These are phyloP conservation scores for Gossypium lobatum DNA, from an alignment of 441 rosid species.

Conservation along the genomic window DNA sequence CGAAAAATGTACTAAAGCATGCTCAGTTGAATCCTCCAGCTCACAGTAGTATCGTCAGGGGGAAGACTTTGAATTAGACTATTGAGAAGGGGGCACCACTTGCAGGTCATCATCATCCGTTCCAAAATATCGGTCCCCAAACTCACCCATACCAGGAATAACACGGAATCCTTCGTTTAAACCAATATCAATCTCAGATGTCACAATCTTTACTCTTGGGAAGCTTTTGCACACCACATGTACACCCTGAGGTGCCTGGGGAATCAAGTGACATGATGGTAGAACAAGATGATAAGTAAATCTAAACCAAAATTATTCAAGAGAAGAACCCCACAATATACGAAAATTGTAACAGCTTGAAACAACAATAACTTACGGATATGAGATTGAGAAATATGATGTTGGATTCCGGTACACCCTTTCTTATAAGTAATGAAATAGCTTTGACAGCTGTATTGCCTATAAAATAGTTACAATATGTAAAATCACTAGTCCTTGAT, in stretches of 20 bases:
- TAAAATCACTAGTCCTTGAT: background rate
- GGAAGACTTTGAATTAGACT: background rate
- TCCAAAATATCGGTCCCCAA: slow-evolving; percentile 94
- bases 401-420: slow-evolving; percentile 87
- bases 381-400: slow-evolving; percentile 93
- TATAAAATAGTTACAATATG: slow-evolving; percentile 19
- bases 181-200: slow-evolving; percentile 87
- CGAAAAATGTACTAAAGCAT: slow-evolving; percentile 7
- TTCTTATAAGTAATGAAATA: slow-evolving; percentile 70
- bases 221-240: slow-evolving; percentile 88
- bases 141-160: slow-evolving; percentile 95
- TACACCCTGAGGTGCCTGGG: slow-evolving; percentile 98
- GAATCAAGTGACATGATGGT: slow-evolving; percentile 7
- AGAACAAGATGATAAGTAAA: background rate
- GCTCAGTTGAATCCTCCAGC: slow-evolving; percentile 12
- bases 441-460: slow-evolving; percentile 97
- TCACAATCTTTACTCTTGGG: slow-evolving; percentile 90
- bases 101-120: slow-evolving; percentile 70
- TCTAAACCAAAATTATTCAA: background rate
- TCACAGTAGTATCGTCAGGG: background rate
- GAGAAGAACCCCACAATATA: background rate
- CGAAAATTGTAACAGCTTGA: background rate
- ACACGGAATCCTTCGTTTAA: slow-evolving; percentile 83
- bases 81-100: slow-evolving; percentile 17
- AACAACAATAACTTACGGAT: slow-evolving; percentile 45